A percentile compares a stretch with the other conserved stretches of the same genome.
These are phyloP conservation scores for Cyberlindnera xishuangbannaensis DNA, from an alignment of 805 yeast genomes.

Conservation along the genomic window DNA sequence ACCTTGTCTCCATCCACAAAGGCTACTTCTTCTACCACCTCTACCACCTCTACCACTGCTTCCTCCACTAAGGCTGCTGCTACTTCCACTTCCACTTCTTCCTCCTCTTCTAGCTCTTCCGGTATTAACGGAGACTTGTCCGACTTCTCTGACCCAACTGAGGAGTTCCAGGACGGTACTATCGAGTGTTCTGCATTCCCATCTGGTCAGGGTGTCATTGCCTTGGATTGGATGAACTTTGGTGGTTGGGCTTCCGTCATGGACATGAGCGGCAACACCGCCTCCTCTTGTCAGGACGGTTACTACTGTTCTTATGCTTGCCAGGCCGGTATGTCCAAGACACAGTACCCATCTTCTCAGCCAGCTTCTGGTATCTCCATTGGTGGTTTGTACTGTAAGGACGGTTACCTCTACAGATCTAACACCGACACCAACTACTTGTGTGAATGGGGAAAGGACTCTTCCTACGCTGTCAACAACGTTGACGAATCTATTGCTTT, in stretches of 20 bases:
- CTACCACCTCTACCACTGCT: constrained; percentile 23
- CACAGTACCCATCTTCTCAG: constrained; percentile 91
- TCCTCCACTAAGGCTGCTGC: constrained; percentile 20
- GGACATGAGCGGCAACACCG: constrained; percentile 53
- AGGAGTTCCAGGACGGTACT: constrained; percentile 63
- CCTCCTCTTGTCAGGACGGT: constrained; percentile 73
- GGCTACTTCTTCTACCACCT: constrained; percentile 19
- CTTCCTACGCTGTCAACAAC: constrained; percentile 65
- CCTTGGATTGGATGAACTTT: constrained; percentile 63
- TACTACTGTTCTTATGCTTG: constrained; percentile 96
- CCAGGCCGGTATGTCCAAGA: constrained; percentile 97
- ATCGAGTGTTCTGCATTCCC: constrained; percentile 67
- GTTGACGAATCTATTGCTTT: constrained; percentile 67
- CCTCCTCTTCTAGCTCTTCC: constrained; percentile 29
- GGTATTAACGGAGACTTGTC: constrained; percentile 51
- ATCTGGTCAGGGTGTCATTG: constrained; percentile 76
- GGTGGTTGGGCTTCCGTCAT: constrained; percentile 75
- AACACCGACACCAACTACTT: constrained; percentile 59
- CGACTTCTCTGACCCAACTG: constrained; percentile 50
- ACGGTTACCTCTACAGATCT: constrained; percentile 78
- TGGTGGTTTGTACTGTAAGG: constrained; percentile 85
- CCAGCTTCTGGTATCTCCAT: constrained; percentile 85
- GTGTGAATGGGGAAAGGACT: constrained; percentile 80
- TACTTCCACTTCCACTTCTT: constrained; percentile 22
- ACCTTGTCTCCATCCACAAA: no score